These are phyloP conservation scores for Hypomontagnella monticulosa DNA, from an alignment of 495 filamentous ascomycete species.

Conservation along the genomic window DNA sequence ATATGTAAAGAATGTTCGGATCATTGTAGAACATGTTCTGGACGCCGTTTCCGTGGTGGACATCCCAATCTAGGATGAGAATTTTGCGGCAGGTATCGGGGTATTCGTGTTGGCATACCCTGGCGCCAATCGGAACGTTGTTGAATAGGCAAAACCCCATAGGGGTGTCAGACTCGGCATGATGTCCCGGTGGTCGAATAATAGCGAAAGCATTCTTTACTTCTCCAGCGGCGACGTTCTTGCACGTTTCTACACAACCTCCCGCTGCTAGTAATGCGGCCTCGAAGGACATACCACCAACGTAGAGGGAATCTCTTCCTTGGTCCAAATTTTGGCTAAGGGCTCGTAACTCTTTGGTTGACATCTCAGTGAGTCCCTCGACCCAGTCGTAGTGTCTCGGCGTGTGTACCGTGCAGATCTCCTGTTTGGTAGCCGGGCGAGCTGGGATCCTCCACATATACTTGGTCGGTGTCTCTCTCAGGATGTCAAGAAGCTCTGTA, in stretches of 20 bases:
- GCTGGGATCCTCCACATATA: constrained; percentile 81
- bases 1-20: constrained; percentile 95
- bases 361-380: constrained; percentile 60
- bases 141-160: constrained; percentile 98
- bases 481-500: constrained; percentile 53
- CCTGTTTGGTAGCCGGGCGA: constrained; percentile 75
- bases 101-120: constrained; percentile 79
- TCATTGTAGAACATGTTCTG: constrained; percentile 95
- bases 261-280: constrained; percentile 87
- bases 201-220: constrained; percentile 96
- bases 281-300: constrained; percentile 81
- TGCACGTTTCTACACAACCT: constrained; percentile 93
- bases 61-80: constrained; percentile 94
- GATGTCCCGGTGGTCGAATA: constrained; percentile 93
- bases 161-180: constrained; percentile 83
- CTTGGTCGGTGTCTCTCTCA: constrained; percentile 59
- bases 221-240: constrained; percentile 77
- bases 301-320: constrained; percentile 85
- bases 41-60: constrained; percentile 90
- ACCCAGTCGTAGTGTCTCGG: constrained; percentile 81
- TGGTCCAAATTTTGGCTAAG: constrained; percentile 66
- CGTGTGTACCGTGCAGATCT: constrained; percentile 81
- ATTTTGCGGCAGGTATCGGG: constrained; percentile 85
- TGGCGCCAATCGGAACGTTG: constrained; percentile 91
- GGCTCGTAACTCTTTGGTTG: constrained; percentile 69